Conservation (phyloP, 257 asterid species). For the Penstemon barbatus region DNA sequence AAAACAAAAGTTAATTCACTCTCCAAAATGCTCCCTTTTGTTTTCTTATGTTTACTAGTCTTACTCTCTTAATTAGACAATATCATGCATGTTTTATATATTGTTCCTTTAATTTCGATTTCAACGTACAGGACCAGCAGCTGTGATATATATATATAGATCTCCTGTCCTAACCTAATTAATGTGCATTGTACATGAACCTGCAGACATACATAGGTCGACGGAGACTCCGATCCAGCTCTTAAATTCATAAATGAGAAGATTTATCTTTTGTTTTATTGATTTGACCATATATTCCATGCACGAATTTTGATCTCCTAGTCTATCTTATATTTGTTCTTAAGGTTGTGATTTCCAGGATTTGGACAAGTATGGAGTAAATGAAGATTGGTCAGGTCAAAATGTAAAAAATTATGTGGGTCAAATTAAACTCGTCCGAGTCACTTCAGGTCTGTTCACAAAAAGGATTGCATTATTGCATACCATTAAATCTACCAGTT, state of each 20-base stretch:
- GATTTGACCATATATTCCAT: conserved; percentile 3
- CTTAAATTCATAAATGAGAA: not conserved
- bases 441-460: no score
- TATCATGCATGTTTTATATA: conserved; percentile 22
- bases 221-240: no score
- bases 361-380: no score
- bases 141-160: conserved; percentile 18
- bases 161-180: conserved; percentile 14
- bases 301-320: not conserved
- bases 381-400: no score
- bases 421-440: no score
- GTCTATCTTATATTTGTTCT: no score
- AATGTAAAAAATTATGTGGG: no score
- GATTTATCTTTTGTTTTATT: not conserved
- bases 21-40: not conserved
- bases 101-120: conserved; percentile 18
- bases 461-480: no score
- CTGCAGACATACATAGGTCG: not conserved
- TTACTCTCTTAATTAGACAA: conserved; percentile 6
- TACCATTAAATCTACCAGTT: no score
- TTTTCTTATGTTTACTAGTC: not conserved
- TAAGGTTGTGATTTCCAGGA: no score
- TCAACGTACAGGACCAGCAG: conserved; percentile 18
- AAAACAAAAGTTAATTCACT: conserved; percentile 17
- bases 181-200: conserved; percentile 29